Conservation (phyloP, 2,329 filamentous ascomycete species). For the Mariannaea elegans region DNA sequence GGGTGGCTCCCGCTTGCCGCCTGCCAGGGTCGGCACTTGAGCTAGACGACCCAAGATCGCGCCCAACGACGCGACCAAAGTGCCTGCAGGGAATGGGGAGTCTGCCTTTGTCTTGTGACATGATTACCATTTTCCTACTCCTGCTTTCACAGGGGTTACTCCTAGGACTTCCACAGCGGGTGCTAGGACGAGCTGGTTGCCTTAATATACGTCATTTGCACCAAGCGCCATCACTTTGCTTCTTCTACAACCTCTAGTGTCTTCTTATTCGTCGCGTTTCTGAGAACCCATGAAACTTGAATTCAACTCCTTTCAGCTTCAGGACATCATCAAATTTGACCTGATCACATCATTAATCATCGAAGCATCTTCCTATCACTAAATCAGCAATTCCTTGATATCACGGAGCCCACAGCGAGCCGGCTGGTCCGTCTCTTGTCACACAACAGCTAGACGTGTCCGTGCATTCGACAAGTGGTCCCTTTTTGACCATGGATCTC, state of each 20-base stretch:
- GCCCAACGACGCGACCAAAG: background rate
- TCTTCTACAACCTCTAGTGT: background rate
- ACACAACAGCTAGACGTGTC: background rate
- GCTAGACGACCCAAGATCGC: constrained; percentile 16
- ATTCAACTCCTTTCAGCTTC: background rate
- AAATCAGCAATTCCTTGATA: background rate
- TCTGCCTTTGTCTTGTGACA: background rate
- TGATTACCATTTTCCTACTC: background rate
- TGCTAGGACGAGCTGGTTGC: background rate
- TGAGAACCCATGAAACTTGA: too few relatives aligned
- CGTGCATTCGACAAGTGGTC: background rate
- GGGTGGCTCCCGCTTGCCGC: constrained; percentile 15
- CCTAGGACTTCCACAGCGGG: too few relatives aligned
- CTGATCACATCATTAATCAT: background rate
- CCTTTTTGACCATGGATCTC: constrained; percentile 43
- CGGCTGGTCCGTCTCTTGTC: background rate
- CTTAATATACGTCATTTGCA: background rate
- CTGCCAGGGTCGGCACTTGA: constrained; percentile 23
- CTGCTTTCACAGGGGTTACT: background rate
- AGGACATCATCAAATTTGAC: background rate
- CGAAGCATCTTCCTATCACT: background rate
- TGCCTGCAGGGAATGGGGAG: background rate
- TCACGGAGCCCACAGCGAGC: background rate
- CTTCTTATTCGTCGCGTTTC: background rate
- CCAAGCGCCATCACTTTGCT: background rate